A percentile compares a stretch with the other conserved stretches of the same genome.
phyloP scores from a whole-genome alignment of 2,329 filamentous ascomycete species.

The Myriangium duriaei region DNA sequence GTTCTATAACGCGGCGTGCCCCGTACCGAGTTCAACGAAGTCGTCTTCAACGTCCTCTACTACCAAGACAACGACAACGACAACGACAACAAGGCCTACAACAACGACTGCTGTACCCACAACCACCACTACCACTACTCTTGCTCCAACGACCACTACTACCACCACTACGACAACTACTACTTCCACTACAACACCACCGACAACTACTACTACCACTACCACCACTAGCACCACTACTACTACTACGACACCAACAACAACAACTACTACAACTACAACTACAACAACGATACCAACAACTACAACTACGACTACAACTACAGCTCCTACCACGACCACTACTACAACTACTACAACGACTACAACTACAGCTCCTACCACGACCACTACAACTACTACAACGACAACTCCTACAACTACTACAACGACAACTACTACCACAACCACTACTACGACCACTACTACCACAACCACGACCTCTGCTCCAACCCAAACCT shows the following conservation, averaged over 20 bases:
- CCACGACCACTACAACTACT: not conserved
- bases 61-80: not conserved
- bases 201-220: not conserved
- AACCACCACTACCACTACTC: not conserved
- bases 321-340: not conserved
- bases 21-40: no score
- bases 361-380: not conserved
- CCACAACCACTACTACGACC: not conserved
- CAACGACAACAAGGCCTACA: not conserved
- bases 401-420: not conserved
- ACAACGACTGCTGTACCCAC: no score
- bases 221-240: not conserved
- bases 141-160: not conserved
- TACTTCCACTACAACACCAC: not conserved
- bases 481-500: not conserved
- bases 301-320: not conserved
- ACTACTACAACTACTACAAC: not conserved
- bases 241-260: not conserved
- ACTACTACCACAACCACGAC: not conserved
- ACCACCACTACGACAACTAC: not conserved
- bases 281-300: not conserved
- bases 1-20: no score
- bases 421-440: not conserved
- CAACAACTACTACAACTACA: not conserved
- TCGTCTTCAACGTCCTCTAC: no score